Percentiles rank a stretch among this genome's conserved stretches.
These are phyloP conservation scores for Aspergillus tubingensis DNA, from an alignment of 2,329 filamentous ascomycete genomes.

Conservation along the genomic window DNA sequence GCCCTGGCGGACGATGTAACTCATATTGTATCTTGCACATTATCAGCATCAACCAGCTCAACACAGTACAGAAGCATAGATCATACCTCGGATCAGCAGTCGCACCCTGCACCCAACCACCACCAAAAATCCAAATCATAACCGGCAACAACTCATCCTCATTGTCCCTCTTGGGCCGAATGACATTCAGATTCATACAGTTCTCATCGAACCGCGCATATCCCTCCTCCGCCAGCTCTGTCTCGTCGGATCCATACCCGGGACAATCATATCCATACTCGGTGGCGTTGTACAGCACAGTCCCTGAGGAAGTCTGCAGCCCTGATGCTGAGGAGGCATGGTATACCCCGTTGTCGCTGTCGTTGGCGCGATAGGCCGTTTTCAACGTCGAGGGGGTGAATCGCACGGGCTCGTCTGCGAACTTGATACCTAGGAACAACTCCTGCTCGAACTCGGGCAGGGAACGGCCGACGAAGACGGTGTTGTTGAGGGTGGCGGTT, in stretches of 20 bases:
- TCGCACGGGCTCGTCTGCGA: slow-evolving; percentile 29
- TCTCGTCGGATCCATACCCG: slow-evolving; percentile 33
- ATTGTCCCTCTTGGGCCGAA: slow-evolving; percentile 18
- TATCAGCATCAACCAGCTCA: neutral
- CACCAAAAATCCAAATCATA: slow-evolving; percentile 36
- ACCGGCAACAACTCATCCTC: slow-evolving; percentile 26
- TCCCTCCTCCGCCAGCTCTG: slow-evolving; percentile 23
- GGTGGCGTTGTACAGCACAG: slow-evolving; percentile 30
- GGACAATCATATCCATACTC: slow-evolving; percentile 36
- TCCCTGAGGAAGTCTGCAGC: neutral
- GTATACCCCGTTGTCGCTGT: slow-evolving; percentile 24
- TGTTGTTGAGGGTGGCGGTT: slow-evolving; percentile 13
- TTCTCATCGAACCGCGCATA: slow-evolving; percentile 27
- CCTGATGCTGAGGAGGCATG: neutral
- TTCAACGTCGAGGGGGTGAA: slow-evolving; percentile 31
- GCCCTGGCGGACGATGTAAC: slow-evolving; percentile 32
- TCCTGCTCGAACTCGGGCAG: slow-evolving; percentile 32
- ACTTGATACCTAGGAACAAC: slow-evolving; percentile 34
- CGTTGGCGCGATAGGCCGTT: slow-evolving; percentile 20
- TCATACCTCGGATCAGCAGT: slow-evolving; percentile 34
- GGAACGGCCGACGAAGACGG: slow-evolving; percentile 28
- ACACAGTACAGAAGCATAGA: neutral
- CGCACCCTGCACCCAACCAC: slow-evolving; percentile 34
- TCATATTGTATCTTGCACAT: slow-evolving; percentile 33
- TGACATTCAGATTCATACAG: slow-evolving; percentile 32